Conservation (phyloP, 2,329 filamentous ascomycete genomes). For the Sporothrix brunneoviolacea region DNA sequence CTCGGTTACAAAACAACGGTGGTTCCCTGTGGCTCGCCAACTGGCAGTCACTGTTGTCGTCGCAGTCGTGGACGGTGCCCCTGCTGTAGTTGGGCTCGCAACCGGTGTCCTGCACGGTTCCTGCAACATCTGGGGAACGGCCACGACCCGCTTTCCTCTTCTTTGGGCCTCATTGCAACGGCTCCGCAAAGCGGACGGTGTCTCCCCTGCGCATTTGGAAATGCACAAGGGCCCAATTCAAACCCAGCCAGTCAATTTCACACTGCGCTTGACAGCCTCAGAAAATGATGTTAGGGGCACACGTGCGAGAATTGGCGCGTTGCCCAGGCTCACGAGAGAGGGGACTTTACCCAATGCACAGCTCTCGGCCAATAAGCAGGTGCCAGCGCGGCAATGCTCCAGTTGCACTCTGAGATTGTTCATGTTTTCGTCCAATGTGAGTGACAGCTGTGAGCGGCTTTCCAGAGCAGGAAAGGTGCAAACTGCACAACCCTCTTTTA, state of each 20-base stretch:
- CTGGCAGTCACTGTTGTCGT: no score
- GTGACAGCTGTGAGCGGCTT: not conserved
- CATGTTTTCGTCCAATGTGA: not conserved
- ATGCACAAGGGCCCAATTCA: slow-evolving; percentile 3
- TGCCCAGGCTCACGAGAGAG: not conserved
- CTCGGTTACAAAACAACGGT: no score
- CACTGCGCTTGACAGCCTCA: not conserved
- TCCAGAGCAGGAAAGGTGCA: no score
- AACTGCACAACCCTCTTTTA: not conserved
- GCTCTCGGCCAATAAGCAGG: slow-evolving; percentile 1
- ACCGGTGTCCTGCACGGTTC: not conserved
- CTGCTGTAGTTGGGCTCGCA: not conserved
- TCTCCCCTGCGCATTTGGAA: not conserved
- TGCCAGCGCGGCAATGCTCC: slow-evolving; percentile 7
- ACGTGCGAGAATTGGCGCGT: not conserved
- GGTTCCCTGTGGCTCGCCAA: no score
- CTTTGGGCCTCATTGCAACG: not conserved
- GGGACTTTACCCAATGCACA: not conserved
- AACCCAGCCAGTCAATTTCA: not conserved
- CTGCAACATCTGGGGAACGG: slow-evolving; percentile 6
- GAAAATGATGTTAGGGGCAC: not conserved
- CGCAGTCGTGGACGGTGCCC: no score
- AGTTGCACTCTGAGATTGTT: not conserved
- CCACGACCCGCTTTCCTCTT: not conserved
- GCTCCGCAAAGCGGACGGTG: not conserved